Evolutionary conservation across 495 filamentous ascomycete genomes (phyloP).

Genomic region (Tuber umbilicatum): DNA sequence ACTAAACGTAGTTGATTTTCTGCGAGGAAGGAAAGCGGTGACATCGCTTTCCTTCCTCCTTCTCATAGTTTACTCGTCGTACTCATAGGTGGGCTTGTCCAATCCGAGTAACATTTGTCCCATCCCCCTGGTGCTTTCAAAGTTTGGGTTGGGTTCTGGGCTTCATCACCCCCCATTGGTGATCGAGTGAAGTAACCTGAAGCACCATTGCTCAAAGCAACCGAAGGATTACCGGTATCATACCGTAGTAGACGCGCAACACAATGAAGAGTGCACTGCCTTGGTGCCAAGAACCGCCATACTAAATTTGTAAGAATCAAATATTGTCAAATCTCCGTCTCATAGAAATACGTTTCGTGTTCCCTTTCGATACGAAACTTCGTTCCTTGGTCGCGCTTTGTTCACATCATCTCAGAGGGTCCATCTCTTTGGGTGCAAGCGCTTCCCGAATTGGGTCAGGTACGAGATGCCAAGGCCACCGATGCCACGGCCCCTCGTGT

Average conservation of each 20-base stretch:
- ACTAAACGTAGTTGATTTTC: neutral
- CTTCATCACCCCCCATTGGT: neutral
- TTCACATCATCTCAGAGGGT: constrained; percentile 19
- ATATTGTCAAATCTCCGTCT: constrained; percentile 5
- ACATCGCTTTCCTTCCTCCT: too few relatives aligned
- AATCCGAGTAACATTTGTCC: neutral
- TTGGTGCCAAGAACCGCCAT: neutral
- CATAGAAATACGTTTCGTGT: neutral
- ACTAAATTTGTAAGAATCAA: neutral
- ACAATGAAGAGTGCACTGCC: neutral
- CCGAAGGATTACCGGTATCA: neutral
- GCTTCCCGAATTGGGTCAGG: constrained; percentile 32
- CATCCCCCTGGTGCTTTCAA: neutral
- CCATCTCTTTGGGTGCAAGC: constrained; percentile 31
- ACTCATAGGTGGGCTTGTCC: neutral
- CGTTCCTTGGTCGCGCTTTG: constrained; percentile 6
- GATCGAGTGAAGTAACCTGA: too few relatives aligned
- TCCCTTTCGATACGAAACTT: neutral
- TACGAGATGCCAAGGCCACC: constrained; percentile 27
- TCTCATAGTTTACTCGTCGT: neutral
- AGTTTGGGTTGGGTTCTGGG: neutral
- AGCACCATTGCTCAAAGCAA: neutral
- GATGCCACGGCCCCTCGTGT: constrained; percentile 19
- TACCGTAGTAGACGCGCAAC: neutral
- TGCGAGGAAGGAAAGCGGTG: neutral